Evolutionary conservation across 2,329 filamentous ascomycete species (phyloP), one percentile per base, ranked within the genome.

Genomic region (Dendrostoma leiphaemia): DNA sequence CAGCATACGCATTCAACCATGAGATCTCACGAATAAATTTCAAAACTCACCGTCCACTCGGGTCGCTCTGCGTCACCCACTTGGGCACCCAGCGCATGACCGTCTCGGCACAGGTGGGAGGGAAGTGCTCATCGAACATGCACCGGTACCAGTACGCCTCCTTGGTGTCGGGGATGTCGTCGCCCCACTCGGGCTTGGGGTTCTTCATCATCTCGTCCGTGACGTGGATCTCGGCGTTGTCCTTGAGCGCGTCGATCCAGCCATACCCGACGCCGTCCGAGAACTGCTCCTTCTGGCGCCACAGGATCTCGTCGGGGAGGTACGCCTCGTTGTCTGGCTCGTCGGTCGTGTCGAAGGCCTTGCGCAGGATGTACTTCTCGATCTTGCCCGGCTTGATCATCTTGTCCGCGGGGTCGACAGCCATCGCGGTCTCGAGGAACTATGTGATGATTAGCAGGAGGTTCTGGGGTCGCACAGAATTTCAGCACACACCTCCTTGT

Each of bases 61-160:
- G 94, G 72, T 99, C 94, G 24, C 85, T 90, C 82, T 97, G 91
- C 72, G 96, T 89, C 53, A 90, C 96, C 94, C 94, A 99, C 34
- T 90, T 99, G 26, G 94, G 94, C 54, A 90, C 91, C 95, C 94
- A 99, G 67, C 94, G 83, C 89, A 90, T 89, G 51, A 99, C 94
- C 7, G 94, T 99, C 56, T 84, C 86, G 8, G 94, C 95, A 70
- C 93, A 97, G 67, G 87, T 87, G 53, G 86, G 82, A 44, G 94
- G 94, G 83, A 97, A 99, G 74, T 95, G 93, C 81, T 99, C 93
- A 72, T 99, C 94, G 70, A 97, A 99, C 93, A 99, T 97, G 71
- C 78, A 82, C 65, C 94, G 88, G 78, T 99, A 99, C 94, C 94
- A 99, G 81, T 96, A 95, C 75, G 91, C 94, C 77, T 99, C 94